Base-by-base conservation (phyloP, 1,284 basidiomycete species). In the Porogramme epimiltina region DNA sequence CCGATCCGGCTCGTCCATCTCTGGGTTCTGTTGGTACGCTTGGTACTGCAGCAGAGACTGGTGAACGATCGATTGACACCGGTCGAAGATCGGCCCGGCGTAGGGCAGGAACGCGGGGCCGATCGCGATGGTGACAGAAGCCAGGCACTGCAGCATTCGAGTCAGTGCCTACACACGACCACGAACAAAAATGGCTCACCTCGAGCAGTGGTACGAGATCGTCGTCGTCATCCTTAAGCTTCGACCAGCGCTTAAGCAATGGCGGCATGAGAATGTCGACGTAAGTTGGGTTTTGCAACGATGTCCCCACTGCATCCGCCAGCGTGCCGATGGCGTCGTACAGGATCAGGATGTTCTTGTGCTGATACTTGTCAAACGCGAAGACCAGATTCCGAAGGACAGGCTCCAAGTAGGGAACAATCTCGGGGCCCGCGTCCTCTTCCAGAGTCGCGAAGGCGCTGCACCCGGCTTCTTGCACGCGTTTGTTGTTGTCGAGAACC, bases 401-500 rank as follows among this genome's bases (percentile, higher is more conserved):
- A 1, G 96, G 95, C 63, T 96, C 93, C 15, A 99, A 84, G 75
- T 90, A 99, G 0, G 96, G 97, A 16, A 87, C 89, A 43, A 99
- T 84, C 64, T 91, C 91, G 2, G 81, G 69, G 3, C 94, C 95
- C 1, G 96, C 97, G 71, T 98, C 97, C 73, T 99, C 97, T 72
- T 99, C 97, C 11, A 99, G 82, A 8, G 97, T 99, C 2, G 97
- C 97, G 67, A 99, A 99, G 0, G 97, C 97, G 59, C 91, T 95
- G 73, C 97, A 99, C 18, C 97, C 97, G 1, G 97, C 97, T 74
- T 99, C 97, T 74, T 99, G 97, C 0, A 99, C 97, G 19, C 95
- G 91, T 75, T 99, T 99, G 78, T 99, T 99, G 73, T 93, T 92
- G 70, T 99, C 97, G 46, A 99, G 79, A n/a, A 98, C 95, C 92